Base-by-base conservation (phyloP, 75 land plant genomes). In the Selaginella tamariscina region DNA sequence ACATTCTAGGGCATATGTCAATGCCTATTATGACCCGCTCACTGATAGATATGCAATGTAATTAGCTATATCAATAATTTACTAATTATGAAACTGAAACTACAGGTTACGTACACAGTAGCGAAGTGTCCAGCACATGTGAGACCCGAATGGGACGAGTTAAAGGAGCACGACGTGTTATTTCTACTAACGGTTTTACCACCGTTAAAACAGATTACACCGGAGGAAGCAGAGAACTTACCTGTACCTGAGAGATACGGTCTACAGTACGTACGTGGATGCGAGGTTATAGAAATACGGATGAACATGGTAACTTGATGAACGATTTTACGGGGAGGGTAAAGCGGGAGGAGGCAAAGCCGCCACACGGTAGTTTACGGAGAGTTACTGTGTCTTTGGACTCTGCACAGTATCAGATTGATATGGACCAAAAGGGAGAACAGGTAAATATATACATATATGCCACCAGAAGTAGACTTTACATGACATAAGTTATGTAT, bases 101-200 rank as follows among this genome's bases (percentile, higher is more conserved):
- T n/a, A n/a, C n/a, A n/a, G n/a, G 80, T 87, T 26, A 82, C 82
- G 24, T 90, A 78, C 54, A 85, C 81, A 62, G 75, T 84, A 32
- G 72, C 84, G 20, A 85, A 86, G 57, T 94, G 86, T 69, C 79
- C 64, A 68, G 72, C 86, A 56, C 78, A 73, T 5, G 77, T 91
- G 59, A 82, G 96, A 64, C 87, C 96, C 55, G 99, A 94, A 28
- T 94, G 99, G 99, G 79, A 94, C 82, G 82, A 81, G n/a, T 71
- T 94, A 29, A 94, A 94, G 75, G 97, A 91, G 78, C 99, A 94
- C 80, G 99, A 94, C 82, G 97, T 90, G 30, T 79, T 94, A 23
- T 90, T 94, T 78, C 74, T 94, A 55, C 80, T 94, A 9, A 83
- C 96, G 21, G 76, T 94, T n/a, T 81, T 78, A 21, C 89, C 88